A percentile compares a stretch with the other conserved stretches of the same genome.
Conservation (phyloP, 768 basidiomycete species). For the Collybia nuda region DNA sequence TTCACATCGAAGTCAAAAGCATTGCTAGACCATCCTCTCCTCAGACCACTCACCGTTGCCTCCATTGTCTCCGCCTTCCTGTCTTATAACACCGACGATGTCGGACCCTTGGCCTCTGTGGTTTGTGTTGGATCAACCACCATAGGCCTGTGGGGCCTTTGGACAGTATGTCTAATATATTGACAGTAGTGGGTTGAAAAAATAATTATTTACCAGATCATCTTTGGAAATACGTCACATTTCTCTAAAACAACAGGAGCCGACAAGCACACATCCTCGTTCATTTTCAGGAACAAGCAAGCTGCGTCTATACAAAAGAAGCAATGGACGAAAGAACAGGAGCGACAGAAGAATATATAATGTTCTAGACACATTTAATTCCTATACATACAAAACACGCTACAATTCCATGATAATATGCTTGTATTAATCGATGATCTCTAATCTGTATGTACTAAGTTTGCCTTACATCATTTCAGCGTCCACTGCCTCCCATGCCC, state of each 20-base stretch:
- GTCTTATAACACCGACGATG: conserved; percentile 60
- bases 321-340: conserved; percentile 46
- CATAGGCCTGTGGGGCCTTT: conserved; percentile 67
- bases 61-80: conserved; percentile 56
- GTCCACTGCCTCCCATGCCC: conserved; percentile 65
- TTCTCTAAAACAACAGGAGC: conserved; percentile 76
- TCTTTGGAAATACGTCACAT: conserved; percentile 56
- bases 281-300: conserved; percentile 75
- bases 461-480: conserved; percentile 15
- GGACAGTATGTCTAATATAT: conserved; percentile 48
- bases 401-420: neutral
- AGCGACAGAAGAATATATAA: conserved; percentile 2
- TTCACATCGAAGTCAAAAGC: conserved; percentile 23
- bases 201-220: conserved; percentile 36
- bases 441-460: neutral
- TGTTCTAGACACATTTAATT: too few species aligned
- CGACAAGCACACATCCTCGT: conserved; percentile 78
- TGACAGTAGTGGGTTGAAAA: neutral
- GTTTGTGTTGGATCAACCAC: conserved; percentile 48
- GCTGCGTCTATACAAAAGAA: conserved; percentile 66
- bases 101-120: conserved; percentile 56
- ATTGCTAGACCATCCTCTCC: conserved; percentile 55
- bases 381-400: neutral
- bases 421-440: neutral
- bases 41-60: conserved; percentile 58